Conservation (phyloP, 306 rosid genomes). For the Benincasa hispida region DNA sequence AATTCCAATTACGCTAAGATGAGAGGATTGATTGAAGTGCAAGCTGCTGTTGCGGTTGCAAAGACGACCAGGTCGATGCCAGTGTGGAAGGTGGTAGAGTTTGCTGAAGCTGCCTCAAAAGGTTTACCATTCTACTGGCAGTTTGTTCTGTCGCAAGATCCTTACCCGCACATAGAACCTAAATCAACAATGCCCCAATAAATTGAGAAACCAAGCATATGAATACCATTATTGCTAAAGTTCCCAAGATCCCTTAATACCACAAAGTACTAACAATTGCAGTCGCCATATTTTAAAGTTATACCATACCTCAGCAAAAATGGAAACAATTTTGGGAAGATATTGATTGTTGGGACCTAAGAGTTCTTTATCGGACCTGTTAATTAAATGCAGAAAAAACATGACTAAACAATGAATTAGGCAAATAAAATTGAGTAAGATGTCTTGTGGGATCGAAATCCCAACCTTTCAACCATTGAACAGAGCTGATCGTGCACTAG, state of each 20-base stretch:
- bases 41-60: slow-evolving; percentile 95
- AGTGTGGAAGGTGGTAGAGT: slow-evolving; percentile 80
- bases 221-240: too few species aligned
- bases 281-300: not conserved
- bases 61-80: slow-evolving; percentile 91
- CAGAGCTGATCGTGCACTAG: slow-evolving; percentile 96
- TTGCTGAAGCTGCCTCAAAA: slow-evolving; percentile 92
- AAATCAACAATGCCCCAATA: not conserved
- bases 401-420: not conserved
- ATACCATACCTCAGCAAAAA: slow-evolving; percentile 77
- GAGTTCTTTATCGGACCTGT: slow-evolving; percentile 76
- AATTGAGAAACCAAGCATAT: not conserved
- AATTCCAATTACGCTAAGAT: slow-evolving; percentile 1
- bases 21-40: slow-evolving; percentile 87
- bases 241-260: too few species aligned
- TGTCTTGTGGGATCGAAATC: not conserved
- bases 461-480: slow-evolving; percentile 81
- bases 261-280: not conserved
- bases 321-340: slow-evolving; percentile 77
- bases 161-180: slow-evolving; percentile 90
- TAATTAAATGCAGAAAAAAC: not conserved
- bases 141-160: slow-evolving; percentile 96
- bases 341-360: slow-evolving; percentile 85
- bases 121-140: slow-evolving; percentile 60
- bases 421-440: not conserved